These are phyloP conservation scores for Aspergillus pseudoviridinutans DNA, from an alignment of 2,329 filamentous ascomycete genomes.

Conservation along the genomic window DNA sequence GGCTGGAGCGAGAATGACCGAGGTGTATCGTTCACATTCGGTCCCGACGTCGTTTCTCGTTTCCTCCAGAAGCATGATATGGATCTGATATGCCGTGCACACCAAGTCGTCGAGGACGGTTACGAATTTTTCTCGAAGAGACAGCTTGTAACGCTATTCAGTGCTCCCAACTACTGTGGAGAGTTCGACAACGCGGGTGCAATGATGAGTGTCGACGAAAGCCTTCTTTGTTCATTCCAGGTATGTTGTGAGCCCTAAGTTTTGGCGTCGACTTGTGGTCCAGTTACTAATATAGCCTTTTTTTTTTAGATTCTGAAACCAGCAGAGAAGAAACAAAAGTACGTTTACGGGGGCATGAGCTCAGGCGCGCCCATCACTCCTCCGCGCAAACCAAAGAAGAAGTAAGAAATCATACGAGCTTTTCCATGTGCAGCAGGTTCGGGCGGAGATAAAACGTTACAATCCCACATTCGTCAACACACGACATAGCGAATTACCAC, in stretches of 20 bases:
- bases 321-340: constrained; percentile 99
- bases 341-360: constrained; percentile 73
- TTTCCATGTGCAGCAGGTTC: constrained; percentile 79
- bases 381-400: constrained; percentile 67
- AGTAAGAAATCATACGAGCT: constrained; percentile 69
- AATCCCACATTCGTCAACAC: constrained; percentile 22
- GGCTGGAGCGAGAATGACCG: constrained; percentile 99
- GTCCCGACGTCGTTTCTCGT: constrained; percentile 91
- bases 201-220: constrained; percentile 99
- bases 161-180: constrained; percentile 97
- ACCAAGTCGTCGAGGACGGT: constrained; percentile 97
- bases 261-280: not conserved
- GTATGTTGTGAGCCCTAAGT: constrained; percentile 45
- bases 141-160: constrained; percentile 95
- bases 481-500: constrained; percentile 20
- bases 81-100: constrained; percentile 97
- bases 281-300: constrained; percentile 13
- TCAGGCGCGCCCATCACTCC: constrained; percentile 66
- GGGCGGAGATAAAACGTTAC: constrained; percentile 72
- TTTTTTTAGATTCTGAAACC: constrained; percentile 83
- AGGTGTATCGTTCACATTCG: constrained; percentile 97
- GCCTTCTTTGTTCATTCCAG: constrained; percentile 98
- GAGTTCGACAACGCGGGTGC: constrained; percentile 99
- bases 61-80: constrained; percentile 99
- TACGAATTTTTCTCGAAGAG: constrained; percentile 99